Conservation (phyloP, 306 rosid genomes). For the Quercus berberidifolia region DNA sequence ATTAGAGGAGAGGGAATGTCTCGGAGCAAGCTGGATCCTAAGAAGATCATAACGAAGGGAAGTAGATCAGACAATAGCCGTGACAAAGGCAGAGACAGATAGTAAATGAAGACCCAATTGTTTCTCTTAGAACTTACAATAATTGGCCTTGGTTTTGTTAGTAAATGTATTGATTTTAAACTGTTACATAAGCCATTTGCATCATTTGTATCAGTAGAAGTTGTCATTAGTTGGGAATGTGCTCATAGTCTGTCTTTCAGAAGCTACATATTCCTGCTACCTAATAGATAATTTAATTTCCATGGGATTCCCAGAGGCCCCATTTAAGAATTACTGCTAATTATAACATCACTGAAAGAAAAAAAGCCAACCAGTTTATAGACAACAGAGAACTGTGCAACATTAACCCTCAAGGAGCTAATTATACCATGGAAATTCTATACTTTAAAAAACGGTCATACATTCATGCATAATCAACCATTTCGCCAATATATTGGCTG, state of each 20-base stretch:
- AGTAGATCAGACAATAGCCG: conserved; percentile 61
- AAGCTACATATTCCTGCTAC: not conserved
- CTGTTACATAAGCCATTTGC: not conserved
- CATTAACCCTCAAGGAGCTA: no score
- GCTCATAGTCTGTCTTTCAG: not conserved
- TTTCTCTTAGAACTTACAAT: not conserved
- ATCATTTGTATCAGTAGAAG: not conserved
- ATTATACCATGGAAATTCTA: no score
- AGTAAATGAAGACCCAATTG: not conserved
- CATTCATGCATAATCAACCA: no score
- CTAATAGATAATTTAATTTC: not conserved
- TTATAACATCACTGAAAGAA: not conserved
- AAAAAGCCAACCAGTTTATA: no score
- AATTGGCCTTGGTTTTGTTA: not conserved
- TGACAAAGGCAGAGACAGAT: conserved; percentile 59
- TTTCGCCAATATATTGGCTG: no score
- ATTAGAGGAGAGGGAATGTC: conserved; percentile 34
- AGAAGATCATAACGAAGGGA: conserved; percentile 44
- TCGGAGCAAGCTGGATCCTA: conserved; percentile 43
- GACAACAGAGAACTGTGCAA: no score
- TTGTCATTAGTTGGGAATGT: not conserved
- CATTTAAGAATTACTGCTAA: not conserved
- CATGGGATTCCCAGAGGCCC: not conserved
- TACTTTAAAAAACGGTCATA: no score
- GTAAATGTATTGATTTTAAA: not conserved